Percentiles rank a stretch among this genome's conserved stretches.
Conservation (phyloP, 164 flowering plant species). For the Umbilicus rupestris region DNA sequence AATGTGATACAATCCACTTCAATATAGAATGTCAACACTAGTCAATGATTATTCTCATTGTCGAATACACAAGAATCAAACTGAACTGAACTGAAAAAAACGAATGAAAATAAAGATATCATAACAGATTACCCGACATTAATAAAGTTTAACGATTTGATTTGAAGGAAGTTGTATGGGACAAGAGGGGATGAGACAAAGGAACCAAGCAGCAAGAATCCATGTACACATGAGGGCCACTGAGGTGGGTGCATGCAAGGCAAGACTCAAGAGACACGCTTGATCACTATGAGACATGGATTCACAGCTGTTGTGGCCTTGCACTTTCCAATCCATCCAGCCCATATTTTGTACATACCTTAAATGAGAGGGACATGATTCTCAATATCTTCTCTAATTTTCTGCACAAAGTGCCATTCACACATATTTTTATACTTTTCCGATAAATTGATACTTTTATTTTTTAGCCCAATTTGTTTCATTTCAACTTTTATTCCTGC, state of each 20-base stretch:
- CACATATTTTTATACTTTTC: no score
- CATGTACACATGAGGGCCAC: neutral
- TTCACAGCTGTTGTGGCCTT: neutral
- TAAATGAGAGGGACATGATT: no score
- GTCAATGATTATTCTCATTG: slow-evolving; percentile 1
- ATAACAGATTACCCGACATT: no score
- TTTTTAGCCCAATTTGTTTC: no score
- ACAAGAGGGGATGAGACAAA: neutral
- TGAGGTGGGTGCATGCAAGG: neutral
- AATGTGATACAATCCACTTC: neutral
- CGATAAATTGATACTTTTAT: neutral
- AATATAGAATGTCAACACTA: neutral
- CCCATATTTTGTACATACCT: no score
- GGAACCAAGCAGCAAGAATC: neutral
- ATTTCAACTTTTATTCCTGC: no score
- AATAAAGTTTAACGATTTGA: neutral
- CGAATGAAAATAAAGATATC: no score
- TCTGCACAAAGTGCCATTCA: no score
- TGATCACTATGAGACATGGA: slow-evolving; percentile 2
- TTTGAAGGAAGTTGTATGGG: neutral
- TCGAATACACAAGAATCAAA: neutral
- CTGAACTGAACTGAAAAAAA: no score
- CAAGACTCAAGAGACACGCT: neutral
- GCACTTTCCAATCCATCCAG: neutral
- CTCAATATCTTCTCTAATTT: no score